Evolutionary conservation across 257 asterid species (phyloP).

Genomic region (Solanum corneliomulleri): DNA sequence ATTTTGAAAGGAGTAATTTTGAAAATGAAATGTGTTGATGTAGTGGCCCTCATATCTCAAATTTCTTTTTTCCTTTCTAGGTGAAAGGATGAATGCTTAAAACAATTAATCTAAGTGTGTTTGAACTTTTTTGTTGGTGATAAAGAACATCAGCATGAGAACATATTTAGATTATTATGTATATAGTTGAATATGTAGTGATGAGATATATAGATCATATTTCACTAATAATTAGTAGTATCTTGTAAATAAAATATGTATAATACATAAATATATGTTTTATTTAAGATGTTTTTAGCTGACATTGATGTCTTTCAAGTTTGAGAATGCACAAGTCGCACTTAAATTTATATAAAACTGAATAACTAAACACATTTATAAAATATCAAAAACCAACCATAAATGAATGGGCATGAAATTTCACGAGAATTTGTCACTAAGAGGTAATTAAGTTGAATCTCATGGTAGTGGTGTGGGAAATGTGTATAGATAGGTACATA

Average conservation of each 20-base stretch:
- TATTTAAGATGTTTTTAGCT: no score
- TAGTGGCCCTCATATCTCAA: neutral
- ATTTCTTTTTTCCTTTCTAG: neutral
- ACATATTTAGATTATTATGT: neutral
- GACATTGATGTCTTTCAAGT: neutral
- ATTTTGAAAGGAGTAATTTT: neutral
- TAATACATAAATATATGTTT: neutral
- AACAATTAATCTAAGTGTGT: neutral
- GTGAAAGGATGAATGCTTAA: neutral
- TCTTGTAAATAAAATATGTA: neutral
- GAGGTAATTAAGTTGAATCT: neutral
- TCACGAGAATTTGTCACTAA: neutral
- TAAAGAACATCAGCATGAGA: neutral
- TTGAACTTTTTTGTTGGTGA: neutral
- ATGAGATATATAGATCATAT: neutral
- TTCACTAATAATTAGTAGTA: neutral
- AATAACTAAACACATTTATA: no score
- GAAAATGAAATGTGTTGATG: neutral
- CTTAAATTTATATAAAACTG: no score
- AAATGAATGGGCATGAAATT: neutral
- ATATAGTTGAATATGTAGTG: neutral
- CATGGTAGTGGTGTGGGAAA: neutral
- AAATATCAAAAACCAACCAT: neutral
- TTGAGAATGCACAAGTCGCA: neutral
- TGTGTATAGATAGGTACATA: no score